Percentiles rank a stretch among this genome's conserved stretches.
These are phyloP conservation scores for Starmerella bombi DNA, from an alignment of 805 yeast species.

Conservation along the genomic window DNA sequence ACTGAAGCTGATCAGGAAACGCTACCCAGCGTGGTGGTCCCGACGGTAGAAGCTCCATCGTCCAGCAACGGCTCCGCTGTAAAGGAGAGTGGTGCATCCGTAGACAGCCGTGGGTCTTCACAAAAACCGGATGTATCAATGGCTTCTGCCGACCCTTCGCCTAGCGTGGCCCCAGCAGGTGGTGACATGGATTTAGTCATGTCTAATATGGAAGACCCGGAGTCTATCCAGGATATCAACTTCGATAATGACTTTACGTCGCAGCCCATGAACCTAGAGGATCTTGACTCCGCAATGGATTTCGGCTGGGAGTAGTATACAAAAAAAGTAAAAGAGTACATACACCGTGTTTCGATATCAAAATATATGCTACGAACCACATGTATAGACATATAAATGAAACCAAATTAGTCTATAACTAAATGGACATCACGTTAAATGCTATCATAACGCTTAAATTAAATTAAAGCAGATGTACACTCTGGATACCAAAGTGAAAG, in stretches of 20 bases:
- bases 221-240: not conserved
- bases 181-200: not conserved
- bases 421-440: no score
- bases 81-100: no score
- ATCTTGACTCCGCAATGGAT: slow-evolving; percentile 23
- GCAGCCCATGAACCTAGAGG: slow-evolving; percentile 23
- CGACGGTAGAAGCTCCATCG: not conserved
- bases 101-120: no score
- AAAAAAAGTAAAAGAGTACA: no score
- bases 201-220: not conserved
- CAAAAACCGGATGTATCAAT: no score
- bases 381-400: not conserved
- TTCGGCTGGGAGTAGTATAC: slow-evolving; percentile 21
- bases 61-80: no score
- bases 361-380: no score
- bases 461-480: no score
- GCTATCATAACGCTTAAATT: no score
- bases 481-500: no score
- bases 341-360: no score
- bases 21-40: not conserved
- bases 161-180: not conserved
- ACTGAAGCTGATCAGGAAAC: not conserved
- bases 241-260: slow-evolving; percentile 17
- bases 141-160: no score
- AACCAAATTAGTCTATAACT: not conserved